Conservation (phyloP, 305 asterid genomes). For the Striga hermonthica region DNA sequence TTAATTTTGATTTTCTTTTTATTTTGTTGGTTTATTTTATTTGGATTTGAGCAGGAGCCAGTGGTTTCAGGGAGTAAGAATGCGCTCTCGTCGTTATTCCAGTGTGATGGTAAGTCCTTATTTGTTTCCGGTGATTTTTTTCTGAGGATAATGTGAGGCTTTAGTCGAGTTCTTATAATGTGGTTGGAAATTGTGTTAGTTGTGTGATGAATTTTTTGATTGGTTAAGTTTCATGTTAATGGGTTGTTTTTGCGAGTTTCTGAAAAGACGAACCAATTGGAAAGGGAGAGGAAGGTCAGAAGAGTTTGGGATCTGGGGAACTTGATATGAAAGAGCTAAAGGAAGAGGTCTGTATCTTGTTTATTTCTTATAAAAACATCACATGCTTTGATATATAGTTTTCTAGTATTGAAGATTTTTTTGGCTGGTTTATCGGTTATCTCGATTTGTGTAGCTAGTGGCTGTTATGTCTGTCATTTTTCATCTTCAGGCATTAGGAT, state of each 20-base stretch:
- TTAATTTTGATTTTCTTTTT: background rate
- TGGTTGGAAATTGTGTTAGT: background rate
- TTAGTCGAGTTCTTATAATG: conserved; percentile 1
- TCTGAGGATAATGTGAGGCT: background rate
- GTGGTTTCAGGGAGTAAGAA: conserved; percentile 45
- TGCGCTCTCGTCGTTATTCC: conserved; percentile 60
- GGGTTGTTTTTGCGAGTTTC: conserved; percentile 27
- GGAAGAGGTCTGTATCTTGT: conserved; percentile 48
- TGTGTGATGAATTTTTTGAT: conserved; percentile 18
- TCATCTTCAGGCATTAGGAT: no score
- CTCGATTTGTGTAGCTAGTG: conserved; percentile 7
- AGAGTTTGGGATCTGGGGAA: conserved; percentile 32
- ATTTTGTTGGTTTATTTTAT: background rate
- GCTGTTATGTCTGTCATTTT: background rate
- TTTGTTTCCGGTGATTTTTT: background rate
- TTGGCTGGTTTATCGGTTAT: conserved; percentile 10
- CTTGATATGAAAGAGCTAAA: conserved; percentile 44
- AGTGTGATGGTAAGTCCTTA: conserved; percentile 51
- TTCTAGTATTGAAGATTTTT: background rate
- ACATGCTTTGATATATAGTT: background rate
- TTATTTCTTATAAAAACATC: background rate
- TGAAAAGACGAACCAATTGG: conserved; percentile 34
- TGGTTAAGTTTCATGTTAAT: background rate
- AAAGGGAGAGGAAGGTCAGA: conserved; percentile 39
- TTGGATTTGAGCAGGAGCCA: conserved; percentile 42